Conservation (phyloP, 306 rosid genomes). For the Fragaria ananassa region DNA sequence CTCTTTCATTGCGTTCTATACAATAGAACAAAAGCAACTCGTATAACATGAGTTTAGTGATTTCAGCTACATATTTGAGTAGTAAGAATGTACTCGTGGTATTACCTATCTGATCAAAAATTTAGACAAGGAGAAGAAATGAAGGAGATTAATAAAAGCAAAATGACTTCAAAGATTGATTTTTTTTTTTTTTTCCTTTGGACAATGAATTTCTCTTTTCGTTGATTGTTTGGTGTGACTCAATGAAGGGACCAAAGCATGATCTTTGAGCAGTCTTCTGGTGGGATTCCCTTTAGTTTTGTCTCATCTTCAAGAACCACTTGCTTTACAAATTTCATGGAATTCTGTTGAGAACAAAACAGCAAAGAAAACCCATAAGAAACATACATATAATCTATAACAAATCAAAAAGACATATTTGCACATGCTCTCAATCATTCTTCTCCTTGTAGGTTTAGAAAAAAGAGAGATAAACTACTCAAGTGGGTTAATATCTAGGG, state of each 20-base stretch:
- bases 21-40: not conserved
- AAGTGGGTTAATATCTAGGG: not conserved
- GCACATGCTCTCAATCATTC: not conserved
- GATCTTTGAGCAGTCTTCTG: slow-evolving; percentile 75
- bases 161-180: not conserved
- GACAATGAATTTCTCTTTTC: not conserved
- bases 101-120: slow-evolving; percentile 1
- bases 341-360: slow-evolving; percentile 43
- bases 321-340: slow-evolving; percentile 90
- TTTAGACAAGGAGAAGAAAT: not conserved
- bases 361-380: slow-evolving; percentile 5
- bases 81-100: not conserved
- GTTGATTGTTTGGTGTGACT: slow-evolving; percentile 17
- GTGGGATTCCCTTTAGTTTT: slow-evolving; percentile 78
- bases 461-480: not conserved
- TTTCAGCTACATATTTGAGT: not conserved
- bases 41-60: not conserved
- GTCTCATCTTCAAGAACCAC: slow-evolving; percentile 91
- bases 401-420: not conserved
- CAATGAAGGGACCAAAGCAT: slow-evolving; percentile 71
- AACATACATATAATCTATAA: not conserved
- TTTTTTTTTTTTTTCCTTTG: not conserved
- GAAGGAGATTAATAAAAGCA: slow-evolving; percentile 17
- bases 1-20: not conserved
- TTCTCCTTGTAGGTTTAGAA: no score